Evolutionary conservation across 2,329 filamentous ascomycete species (phyloP).

Genomic region (Aspergillus luchuensis): DNA sequence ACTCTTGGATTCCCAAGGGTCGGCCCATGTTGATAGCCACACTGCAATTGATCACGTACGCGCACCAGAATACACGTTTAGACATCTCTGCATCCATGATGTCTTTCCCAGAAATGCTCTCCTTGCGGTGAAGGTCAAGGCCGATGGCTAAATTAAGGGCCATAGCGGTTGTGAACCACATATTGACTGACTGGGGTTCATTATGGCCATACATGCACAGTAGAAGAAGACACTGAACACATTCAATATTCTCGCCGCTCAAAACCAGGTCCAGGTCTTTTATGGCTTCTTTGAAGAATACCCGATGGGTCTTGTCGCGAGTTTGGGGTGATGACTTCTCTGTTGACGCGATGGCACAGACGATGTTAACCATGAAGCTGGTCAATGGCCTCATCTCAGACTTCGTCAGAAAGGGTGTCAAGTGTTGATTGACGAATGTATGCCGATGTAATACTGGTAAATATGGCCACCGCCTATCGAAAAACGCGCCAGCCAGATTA

Average conservation of each 20-base stretch:
- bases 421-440: conserved; percentile 20
- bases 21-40: conserved; percentile 30
- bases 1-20: conserved; percentile 26
- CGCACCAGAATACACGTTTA: conserved; percentile 29
- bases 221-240: conserved; percentile 28
- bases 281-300: conserved; percentile 16
- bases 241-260: conserved; percentile 23
- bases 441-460: conserved; percentile 27
- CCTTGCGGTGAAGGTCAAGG: conserved; percentile 25
- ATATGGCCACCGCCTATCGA: conserved; percentile 29
- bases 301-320: background rate
- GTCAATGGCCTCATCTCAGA: conserved; percentile 5
- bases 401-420: conserved; percentile 2
- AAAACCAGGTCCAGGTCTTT: conserved; percentile 20
- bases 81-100: conserved; percentile 23
- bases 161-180: conserved; percentile 28
- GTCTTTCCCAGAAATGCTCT: conserved; percentile 16
- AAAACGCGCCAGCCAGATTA: conserved; percentile 24
- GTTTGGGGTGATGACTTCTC: conserved; percentile 19
- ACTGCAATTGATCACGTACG: conserved; percentile 29
- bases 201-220: conserved; percentile 30
- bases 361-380: conserved; percentile 26
- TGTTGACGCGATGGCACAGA: conserved; percentile 25
- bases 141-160: conserved; percentile 26
- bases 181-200: conserved; percentile 29